A percentile compares a stretch with the other conserved stretches of the same genome.
Conservation (phyloP, 2,329 filamentous ascomycete genomes). For the Aspergillus tamarii region DNA sequence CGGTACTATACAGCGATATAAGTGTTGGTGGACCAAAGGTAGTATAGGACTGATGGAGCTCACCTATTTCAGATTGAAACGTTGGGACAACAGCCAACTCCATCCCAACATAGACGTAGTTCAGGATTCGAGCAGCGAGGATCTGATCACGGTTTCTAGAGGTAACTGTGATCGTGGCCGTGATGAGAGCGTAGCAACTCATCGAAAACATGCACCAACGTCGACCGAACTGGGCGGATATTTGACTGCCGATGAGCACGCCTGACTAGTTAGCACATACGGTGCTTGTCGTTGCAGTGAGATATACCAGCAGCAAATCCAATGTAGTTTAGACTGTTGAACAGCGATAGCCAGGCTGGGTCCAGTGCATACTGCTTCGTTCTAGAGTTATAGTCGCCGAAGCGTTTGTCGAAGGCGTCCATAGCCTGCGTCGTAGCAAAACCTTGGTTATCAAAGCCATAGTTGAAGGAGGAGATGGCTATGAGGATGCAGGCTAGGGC, state of each 20-base stretch:
- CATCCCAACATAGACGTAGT: slow-evolving; percentile 46
- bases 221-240: slow-evolving; percentile 37
- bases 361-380: slow-evolving; percentile 30
- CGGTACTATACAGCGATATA: slow-evolving; percentile 31
- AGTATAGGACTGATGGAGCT: neutral
- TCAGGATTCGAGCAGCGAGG: slow-evolving; percentile 39
- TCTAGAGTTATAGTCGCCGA: slow-evolving; percentile 33
- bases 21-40: neutral
- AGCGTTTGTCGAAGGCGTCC: slow-evolving; percentile 39
- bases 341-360: slow-evolving; percentile 39
- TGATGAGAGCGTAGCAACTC: slow-evolving; percentile 39
- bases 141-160: slow-evolving; percentile 34
- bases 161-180: slow-evolving; percentile 38
- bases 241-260: slow-evolving; percentile 31
- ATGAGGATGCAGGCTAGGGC: slow-evolving; percentile 28
- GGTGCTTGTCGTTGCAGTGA: neutral
- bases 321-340: slow-evolving; percentile 24
- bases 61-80: slow-evolving; percentile 28
- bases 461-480: slow-evolving; percentile 44
- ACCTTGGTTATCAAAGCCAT: slow-evolving; percentile 46
- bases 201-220: slow-evolving; percentile 42
- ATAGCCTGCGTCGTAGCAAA: slow-evolving; percentile 45
- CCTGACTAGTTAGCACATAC: slow-evolving; percentile 18
- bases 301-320: slow-evolving; percentile 16
- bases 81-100: slow-evolving; percentile 24